Evolutionary conservation across 495 filamentous ascomycete genomes (phyloP), one percentile per base, ranked within the genome.

Genomic region (Pyronema domesticum): DNA sequence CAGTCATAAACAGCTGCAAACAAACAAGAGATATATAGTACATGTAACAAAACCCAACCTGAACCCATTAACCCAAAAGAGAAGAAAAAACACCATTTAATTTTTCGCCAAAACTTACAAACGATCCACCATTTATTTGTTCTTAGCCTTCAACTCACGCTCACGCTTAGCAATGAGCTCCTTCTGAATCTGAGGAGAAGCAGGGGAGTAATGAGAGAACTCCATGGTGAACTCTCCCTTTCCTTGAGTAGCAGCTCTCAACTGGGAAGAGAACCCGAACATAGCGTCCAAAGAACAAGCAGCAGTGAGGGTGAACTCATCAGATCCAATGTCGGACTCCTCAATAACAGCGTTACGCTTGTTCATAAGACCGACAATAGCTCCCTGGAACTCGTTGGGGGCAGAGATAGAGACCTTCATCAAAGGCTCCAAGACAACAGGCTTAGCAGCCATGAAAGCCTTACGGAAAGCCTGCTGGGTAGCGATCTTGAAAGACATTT

Each of bases 151-250:
- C 50, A 42, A 13, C 65, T 82, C 82, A 76, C 94, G 94, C 68
- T 89, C 71, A 71, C 94, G 77, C 72, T 89, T 87, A 54, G 80
- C 79, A 36, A 96, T 72, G 48, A 99, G 73, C 68, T 96, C 93
- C 70, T 84, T 95, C 83, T 99, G 93, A 68, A 95, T 65, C 62
- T 95, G 89, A 56, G 80, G 78, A 48, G 88, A 84, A 58, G 89
- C 85, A 52, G 85, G 74, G 54, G 81, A 79, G 67, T 99, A 96
- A 71, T 96, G 89, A 66, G 82, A 86, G 69, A 96, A 99, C 73
- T 99, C 93, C 93, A 99, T 99, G 57, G 76, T 82, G 63, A 95
- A 99, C 73, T 99, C 93, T 60, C 93, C 93, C 76, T 99, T 99
- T 51, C 91, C 93, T 73, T 99, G 93, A 8, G 89, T 95, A 18